phyloP scores from a whole-genome alignment of 148 eudicot species.

The Nyssa sinensis region DNA sequence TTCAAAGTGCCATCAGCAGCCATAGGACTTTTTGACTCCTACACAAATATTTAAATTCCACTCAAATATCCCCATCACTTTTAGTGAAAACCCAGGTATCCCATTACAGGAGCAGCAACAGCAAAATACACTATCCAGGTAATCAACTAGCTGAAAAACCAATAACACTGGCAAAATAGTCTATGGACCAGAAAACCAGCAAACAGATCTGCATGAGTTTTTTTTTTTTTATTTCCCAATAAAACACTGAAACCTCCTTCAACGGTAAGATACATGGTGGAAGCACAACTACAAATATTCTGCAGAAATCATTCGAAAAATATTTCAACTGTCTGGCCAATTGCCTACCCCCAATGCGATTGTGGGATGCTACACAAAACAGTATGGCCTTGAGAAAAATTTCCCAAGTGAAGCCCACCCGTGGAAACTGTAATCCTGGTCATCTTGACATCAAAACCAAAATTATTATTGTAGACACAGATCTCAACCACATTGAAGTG shows the following conservation, averaged over 20 bases:
- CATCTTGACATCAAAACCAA: background rate
- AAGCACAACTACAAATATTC: background rate
- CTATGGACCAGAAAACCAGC: background rate
- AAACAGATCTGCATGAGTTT: background rate
- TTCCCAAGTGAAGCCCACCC: background rate
- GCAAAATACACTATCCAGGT: background rate
- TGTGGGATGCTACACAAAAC: too few relatives aligned
- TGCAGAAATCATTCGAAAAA: background rate
- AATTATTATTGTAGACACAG: background rate
- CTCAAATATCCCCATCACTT: background rate
- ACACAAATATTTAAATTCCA: background rate
- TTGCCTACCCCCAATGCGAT: too few relatives aligned
- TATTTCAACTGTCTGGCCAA: background rate
- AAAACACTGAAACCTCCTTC: background rate
- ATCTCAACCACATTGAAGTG: background rate
- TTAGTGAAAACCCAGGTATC: background rate
- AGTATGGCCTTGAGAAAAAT: background rate
- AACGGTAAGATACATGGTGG: background rate
- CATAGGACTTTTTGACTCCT: background rate
- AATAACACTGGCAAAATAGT: background rate
- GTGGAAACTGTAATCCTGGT: background rate
- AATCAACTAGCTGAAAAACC: background rate
- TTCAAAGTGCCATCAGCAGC: background rate
- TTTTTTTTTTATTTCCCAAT: too few relatives aligned
- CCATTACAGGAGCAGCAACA: background rate